Percentiles rank a stretch among this genome's conserved stretches.
phyloP scores from a whole-genome alignment of 2,329 filamentous ascomycete species.

The Ceratocystis colombiana region DNA sequence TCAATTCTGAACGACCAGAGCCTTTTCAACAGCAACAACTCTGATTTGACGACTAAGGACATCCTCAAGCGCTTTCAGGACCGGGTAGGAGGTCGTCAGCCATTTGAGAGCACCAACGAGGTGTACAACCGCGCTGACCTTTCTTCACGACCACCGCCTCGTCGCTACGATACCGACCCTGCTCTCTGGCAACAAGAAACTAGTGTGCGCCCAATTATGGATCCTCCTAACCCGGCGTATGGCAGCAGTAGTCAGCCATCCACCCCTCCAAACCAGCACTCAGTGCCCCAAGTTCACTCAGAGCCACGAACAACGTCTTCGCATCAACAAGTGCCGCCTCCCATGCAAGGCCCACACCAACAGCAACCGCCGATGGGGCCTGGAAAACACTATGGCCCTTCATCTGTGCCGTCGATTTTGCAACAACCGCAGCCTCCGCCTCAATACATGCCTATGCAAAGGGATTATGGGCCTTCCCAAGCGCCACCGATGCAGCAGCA shows the following conservation, averaged over 20 bases:
- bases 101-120: constrained; percentile 47
- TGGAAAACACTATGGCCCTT: constrained; percentile 13
- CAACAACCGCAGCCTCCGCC: constrained; percentile 24
- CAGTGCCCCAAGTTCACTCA: constrained; percentile 23
- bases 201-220: constrained; percentile 63
- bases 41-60: constrained; percentile 91
- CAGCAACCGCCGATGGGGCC: constrained; percentile 19
- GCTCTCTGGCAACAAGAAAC: constrained; percentile 73
- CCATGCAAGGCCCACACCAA: constrained; percentile 9
- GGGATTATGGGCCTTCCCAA: constrained; percentile 21
- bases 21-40: constrained; percentile 62
- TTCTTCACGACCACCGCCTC: constrained; percentile 44
- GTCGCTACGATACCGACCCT: constrained; percentile 77
- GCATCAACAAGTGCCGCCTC: constrained; percentile 23
- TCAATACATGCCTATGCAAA: constrained; percentile 19
- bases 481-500: constrained; percentile 11
- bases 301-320: constrained; percentile 19
- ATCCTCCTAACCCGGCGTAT: constrained; percentile 38
- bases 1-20: constrained; percentile 73
- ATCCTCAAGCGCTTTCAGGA: constrained; percentile 90
- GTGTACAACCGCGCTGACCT: constrained; percentile 50
- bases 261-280: constrained; percentile 24
- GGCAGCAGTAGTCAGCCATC: constrained; percentile 25
- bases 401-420: constrained; percentile 23
- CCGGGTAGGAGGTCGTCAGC: constrained; percentile 50